A percentile compares a stretch with the other conserved stretches of the same genome.
phyloP scores from a whole-genome alignment of 2,329 filamentous ascomycete genomes.

The Cercospora sp. region DNA sequence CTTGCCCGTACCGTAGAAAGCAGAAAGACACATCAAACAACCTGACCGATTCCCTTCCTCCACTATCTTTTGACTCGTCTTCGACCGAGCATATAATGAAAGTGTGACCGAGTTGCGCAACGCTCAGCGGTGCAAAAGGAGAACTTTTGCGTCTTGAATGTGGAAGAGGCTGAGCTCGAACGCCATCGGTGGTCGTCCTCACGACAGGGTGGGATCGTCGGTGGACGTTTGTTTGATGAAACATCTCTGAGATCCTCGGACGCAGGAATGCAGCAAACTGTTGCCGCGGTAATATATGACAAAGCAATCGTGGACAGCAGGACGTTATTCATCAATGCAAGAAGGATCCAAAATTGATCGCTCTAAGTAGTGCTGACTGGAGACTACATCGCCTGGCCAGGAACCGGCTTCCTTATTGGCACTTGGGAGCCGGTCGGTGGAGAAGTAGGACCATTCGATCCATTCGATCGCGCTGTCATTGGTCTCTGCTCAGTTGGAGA shows the following conservation, averaged over 20 bases:
- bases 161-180: background rate
- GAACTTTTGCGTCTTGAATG: background rate
- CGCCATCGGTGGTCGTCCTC: background rate
- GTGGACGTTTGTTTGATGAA: conserved; percentile 3
- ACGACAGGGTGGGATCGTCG: background rate
- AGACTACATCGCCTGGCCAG: conserved; percentile 47
- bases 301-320: conserved; percentile 27
- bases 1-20: conserved; percentile 2
- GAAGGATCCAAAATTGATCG: conserved; percentile 23
- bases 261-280: conserved; percentile 24
- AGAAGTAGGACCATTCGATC: conserved; percentile 19
- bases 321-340: conserved; percentile 30
- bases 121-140: background rate
- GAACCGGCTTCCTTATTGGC: conserved; percentile 50
- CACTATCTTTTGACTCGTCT: background rate
- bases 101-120: background rate
- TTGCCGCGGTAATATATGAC: conserved; percentile 21
- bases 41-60: background rate
- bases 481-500: conserved; percentile 19
- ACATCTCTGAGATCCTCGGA: conserved; percentile 20
- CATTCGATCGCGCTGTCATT: conserved; percentile 11
- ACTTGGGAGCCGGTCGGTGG: conserved; percentile 27
- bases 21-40: conserved; percentile 7
- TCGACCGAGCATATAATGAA: background rate
- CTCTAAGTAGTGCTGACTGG: conserved; percentile 13